Base-by-base conservation (phyloP, 2,329 filamentous ascomycete species). In the Magnaporthales sp. region DNA sequence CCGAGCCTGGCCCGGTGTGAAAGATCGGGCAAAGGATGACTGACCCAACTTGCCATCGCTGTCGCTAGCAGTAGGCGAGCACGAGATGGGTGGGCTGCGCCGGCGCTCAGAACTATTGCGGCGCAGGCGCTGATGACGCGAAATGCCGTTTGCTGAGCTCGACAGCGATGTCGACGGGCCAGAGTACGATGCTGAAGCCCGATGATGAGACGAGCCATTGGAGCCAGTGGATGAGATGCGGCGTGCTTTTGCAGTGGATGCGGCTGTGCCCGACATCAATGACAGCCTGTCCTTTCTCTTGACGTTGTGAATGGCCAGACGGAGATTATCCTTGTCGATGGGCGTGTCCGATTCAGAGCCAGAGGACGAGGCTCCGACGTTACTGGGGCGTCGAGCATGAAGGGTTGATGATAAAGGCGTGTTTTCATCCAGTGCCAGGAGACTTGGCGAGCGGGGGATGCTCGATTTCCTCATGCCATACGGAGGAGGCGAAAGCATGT, bases 1-100 rank as follows among this genome's bases (percentile, higher is more conserved):
- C 65, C 85, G 76, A 26, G 84, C 85, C 71, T 87, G 84, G 2
- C 83, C 84, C 1, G 81, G 76, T 11, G 84, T 86, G 69, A 87
- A 78, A 3, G 76, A 66, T 7, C 64, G 51, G 11, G 38, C 54
- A 30, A 66, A 66, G 6, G 27, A 54, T 4, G 54, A 61, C 51
- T 30, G 65, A 24, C 69, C 67, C 68, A 64, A 73, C 76, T 66
- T 70, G 22, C n/a, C 67, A 4, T 69, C 79, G 2, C 64, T 66
- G 31, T 19, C 22, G n/a, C 56, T 58, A 38, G 68, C 66, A 3
- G 78, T 76, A 1, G 84, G 80, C 46, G 83, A 83, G 74, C 83
- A 86, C 38, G 78, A 74, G 70, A 86, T 80, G 15, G 85, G 84
- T 13, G 84, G 84, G 68, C 82, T 84, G 65, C 80, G 77, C 46